A percentile compares a stretch with the other conserved stretches of the same genome.
Conservation (phyloP, 2,329 filamentous ascomycete genomes). For the Clonostachys solani region DNA sequence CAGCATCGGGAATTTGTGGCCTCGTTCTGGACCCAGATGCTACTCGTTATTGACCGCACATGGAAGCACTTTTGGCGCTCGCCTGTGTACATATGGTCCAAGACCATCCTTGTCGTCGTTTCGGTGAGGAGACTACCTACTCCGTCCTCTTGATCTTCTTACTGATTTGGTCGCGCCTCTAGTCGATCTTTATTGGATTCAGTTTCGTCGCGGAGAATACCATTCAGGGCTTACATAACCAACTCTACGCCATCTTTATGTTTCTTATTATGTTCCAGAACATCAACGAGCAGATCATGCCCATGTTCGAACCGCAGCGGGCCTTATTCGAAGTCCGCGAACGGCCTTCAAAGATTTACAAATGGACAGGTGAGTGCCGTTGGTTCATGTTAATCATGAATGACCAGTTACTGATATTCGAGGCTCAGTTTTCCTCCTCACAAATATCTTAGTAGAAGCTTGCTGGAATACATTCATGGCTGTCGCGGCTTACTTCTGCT, state of each 20-base stretch:
- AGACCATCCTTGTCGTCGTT: constrained; percentile 50
- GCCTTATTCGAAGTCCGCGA: constrained; percentile 81
- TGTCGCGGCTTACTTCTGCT: constrained; percentile 17
- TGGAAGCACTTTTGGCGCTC: constrained; percentile 84
- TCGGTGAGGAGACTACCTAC: no score
- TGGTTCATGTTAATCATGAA: constrained; percentile 83
- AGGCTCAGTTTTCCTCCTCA: constrained; percentile 65
- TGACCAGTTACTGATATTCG: no score
- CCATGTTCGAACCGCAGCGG: constrained; percentile 77
- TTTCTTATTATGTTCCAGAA: constrained; percentile 76
- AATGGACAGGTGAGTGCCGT: constrained; percentile 78
- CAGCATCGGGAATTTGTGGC: constrained; percentile 69
- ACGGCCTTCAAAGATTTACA: constrained; percentile 77
- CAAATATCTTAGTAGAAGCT: constrained; percentile 78
- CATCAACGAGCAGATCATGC: constrained; percentile 76
- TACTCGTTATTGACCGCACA: constrained; percentile 60
- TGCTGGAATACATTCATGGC: constrained; percentile 71
- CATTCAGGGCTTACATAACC: constrained; percentile 76
- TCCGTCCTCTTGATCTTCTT: no score
- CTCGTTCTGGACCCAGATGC: constrained; percentile 50
- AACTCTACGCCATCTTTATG: constrained; percentile 84
- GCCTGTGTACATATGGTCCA: constrained; percentile 77
- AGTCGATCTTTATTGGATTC: constrained; percentile 61
- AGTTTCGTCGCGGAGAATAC: constrained; percentile 48
- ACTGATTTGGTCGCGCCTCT: no score